phyloP scores from a whole-genome alignment of 768 basidiomycete genomes.

The Boletus subcaerulescens region DNA sequence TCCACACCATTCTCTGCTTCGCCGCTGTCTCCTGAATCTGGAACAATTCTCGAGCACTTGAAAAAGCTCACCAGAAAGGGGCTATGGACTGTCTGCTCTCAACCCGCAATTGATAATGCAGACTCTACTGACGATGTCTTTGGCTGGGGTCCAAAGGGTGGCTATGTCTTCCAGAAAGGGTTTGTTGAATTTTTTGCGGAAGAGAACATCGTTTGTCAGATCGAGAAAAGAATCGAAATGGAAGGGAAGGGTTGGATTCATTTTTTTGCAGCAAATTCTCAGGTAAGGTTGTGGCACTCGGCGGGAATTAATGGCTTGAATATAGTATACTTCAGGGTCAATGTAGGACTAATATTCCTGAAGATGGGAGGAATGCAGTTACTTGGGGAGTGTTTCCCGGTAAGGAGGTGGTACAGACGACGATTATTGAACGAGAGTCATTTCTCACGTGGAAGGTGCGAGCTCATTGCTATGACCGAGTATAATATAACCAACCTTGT shows the following conservation, averaged over 20 bases:
- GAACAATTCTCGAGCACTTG: slow-evolving; percentile 73
- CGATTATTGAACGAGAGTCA: slow-evolving; percentile 92
- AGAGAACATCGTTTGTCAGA: slow-evolving; percentile 48
- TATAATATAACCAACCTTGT: background rate
- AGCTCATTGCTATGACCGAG: background rate
- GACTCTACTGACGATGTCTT: slow-evolving; percentile 72
- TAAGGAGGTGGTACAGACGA: slow-evolving; percentile 93
- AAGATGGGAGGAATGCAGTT: slow-evolving; percentile 85
- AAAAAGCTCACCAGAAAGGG: slow-evolving; percentile 71
- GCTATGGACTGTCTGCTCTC: slow-evolving; percentile 97
- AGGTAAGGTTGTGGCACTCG: slow-evolving; percentile 43
- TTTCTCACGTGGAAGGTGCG: slow-evolving; percentile 96
- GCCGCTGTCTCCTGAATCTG: slow-evolving; percentile 79
- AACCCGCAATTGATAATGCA: slow-evolving; percentile 86
- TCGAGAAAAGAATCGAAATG: slow-evolving; percentile 56
- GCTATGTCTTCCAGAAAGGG: slow-evolving; percentile 96
- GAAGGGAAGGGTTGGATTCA: slow-evolving; percentile 68
- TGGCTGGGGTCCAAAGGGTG: slow-evolving; percentile 91
- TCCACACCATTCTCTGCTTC: slow-evolving; percentile 88
- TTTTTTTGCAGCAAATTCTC: slow-evolving; percentile 80
- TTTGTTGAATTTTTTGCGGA: slow-evolving; percentile 97
- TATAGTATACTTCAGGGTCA: slow-evolving; percentile 54
- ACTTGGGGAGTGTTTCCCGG: slow-evolving; percentile 99
- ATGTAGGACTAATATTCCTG: slow-evolving; percentile 72
- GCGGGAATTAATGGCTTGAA: background rate